Conservation (phyloP, 139 green algal genomes). For the Pseudopediastrum boryanum region DNA sequence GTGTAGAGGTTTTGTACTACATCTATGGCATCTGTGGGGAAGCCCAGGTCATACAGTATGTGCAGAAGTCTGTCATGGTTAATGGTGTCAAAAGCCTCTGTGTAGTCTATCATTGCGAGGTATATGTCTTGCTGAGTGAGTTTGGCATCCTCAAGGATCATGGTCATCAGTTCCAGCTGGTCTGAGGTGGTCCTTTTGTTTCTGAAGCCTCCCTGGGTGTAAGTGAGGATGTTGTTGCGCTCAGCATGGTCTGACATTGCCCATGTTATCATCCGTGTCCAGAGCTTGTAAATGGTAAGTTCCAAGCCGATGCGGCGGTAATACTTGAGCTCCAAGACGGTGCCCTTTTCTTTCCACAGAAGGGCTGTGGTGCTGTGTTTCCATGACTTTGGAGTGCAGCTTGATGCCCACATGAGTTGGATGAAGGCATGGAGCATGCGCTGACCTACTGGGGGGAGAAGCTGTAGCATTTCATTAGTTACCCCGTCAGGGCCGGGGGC, state of each 20-base stretch:
- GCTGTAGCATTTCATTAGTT: conserved; percentile 45
- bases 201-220: conserved; percentile 46
- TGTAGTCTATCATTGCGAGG: conserved; percentile 40
- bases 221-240: conserved; percentile 18
- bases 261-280: conserved; percentile 36
- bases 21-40: conserved; percentile 41
- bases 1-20: conserved; percentile 50
- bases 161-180: conserved; percentile 27
- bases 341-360: conserved; percentile 43
- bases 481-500: conserved; percentile 37
- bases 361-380: conserved; percentile 43
- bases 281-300: conserved; percentile 53
- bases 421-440: conserved; percentile 27
- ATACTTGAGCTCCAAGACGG: conserved; percentile 25
- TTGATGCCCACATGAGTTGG: conserved; percentile 43
- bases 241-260: conserved; percentile 28
- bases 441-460: conserved; percentile 18
- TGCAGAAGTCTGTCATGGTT: conserved; percentile 47
- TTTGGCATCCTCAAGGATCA: conserved; percentile 40
- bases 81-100: conserved; percentile 49
- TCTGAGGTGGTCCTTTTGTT: conserved; percentile 12
- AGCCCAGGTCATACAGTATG: conserved; percentile 48
- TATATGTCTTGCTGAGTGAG: conserved; percentile 29
- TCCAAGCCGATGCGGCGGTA: conserved; percentile 37
- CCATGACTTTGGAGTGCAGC: conserved; percentile 35